phyloP scores from a whole-genome alignment of 768 basidiomycete species.

The Mycena rosella region DNA sequence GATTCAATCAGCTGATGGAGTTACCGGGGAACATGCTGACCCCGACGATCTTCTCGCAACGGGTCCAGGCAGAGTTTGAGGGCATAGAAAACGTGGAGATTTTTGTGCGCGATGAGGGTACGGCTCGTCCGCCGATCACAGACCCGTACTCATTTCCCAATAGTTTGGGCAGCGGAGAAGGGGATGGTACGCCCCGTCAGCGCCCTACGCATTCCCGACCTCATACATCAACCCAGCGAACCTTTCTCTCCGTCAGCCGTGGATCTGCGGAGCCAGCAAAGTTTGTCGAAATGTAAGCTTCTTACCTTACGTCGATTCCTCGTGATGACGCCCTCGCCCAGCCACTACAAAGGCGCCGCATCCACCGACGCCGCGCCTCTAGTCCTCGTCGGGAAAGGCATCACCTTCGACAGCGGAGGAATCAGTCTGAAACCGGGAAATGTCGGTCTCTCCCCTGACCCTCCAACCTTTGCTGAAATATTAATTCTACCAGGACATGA shows the following conservation, averaged over 20 bases:
- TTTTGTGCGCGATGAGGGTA: slow-evolving; percentile 81
- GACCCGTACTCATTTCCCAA: slow-evolving; percentile 22
- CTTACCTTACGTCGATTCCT: background rate
- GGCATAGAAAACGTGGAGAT: slow-evolving; percentile 78
- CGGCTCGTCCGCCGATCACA: slow-evolving; percentile 16
- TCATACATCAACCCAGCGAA: slow-evolving; percentile 60
- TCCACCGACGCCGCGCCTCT: slow-evolving; percentile 69
- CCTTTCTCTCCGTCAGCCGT: slow-evolving; percentile 89
- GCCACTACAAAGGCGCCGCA: slow-evolving; percentile 85
- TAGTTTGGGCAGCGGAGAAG: slow-evolving; percentile 87
- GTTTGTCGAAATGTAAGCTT: slow-evolving; percentile 82
- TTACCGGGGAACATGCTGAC: slow-evolving; percentile 89
- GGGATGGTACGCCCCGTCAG: slow-evolving; percentile 70
- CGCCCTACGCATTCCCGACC: background rate
- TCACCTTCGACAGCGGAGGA: slow-evolving; percentile 92
- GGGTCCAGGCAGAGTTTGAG: slow-evolving; percentile 74
- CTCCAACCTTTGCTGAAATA: background rate
- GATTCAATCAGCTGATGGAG: slow-evolving; percentile 74
- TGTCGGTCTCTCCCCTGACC: slow-evolving; percentile 53
- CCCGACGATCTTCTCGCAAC: slow-evolving; percentile 85
- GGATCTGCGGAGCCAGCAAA: slow-evolving; percentile 89
- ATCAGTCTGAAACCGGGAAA: slow-evolving; percentile 86
- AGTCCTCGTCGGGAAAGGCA: slow-evolving; percentile 88
- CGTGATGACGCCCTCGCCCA: slow-evolving; percentile 41
- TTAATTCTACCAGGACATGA: slow-evolving; percentile 70